These are phyloP conservation scores for Pseudozyma sp. DNA, from an alignment of 1,284 basidiomycete genomes.

Conservation along the genomic window DNA sequence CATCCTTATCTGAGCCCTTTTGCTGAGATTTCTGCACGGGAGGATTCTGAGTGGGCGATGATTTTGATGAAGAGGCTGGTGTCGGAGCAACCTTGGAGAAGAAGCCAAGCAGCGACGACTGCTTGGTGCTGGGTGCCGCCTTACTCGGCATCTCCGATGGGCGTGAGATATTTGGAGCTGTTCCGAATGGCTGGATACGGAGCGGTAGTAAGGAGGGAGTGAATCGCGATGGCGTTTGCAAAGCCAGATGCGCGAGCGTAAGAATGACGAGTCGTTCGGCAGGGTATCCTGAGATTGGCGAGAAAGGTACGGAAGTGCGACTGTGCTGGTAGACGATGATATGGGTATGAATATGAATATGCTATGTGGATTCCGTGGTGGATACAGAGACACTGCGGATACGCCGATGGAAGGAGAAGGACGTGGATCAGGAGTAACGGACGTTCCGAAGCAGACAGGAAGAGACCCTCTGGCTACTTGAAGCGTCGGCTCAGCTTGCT, in stretches of 20 bases:
- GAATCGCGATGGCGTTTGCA: background rate
- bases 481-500: constrained; percentile 15
- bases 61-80: constrained; percentile 15
- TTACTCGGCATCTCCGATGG: constrained; percentile 24
- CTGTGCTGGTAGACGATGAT: no score
- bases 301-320: no score
- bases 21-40: constrained; percentile 3
- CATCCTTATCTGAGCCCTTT: constrained; percentile 14
- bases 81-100: constrained; percentile 45
- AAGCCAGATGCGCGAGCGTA: background rate
- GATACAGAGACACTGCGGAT: background rate
- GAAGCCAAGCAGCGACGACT: constrained; percentile 57
- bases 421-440: background rate
- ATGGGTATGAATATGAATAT: background rate
- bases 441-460: background rate
- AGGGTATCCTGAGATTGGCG: background rate
- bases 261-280: background rate
- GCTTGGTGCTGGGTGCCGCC: constrained; percentile 27
- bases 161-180: constrained; percentile 11
- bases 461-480: background rate
- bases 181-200: constrained; percentile 3
- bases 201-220: background rate
- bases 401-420: background rate
- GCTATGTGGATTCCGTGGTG: background rate
- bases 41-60: constrained; percentile 10